A percentile compares a stretch with the other conserved stretches of the same genome.
Conservation (phyloP, 257 asterid species). For the Fraxinus quadrangulata region DNA sequence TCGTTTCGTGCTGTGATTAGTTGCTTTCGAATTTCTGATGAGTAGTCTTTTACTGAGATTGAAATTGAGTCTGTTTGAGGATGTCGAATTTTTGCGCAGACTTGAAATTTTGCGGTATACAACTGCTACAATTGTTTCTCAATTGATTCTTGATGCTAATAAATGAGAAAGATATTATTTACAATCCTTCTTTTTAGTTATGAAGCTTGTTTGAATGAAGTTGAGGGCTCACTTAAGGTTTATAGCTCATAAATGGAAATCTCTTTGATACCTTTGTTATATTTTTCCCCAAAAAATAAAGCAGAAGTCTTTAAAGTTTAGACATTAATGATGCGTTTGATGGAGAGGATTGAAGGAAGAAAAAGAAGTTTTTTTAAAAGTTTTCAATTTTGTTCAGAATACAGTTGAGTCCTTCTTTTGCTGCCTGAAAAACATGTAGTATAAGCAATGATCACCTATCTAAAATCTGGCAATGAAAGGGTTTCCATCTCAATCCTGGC, state of each 20-base stretch:
- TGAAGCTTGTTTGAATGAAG: background rate
- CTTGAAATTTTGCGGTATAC: background rate
- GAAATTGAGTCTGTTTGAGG: background rate
- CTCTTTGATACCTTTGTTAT: too few species aligned
- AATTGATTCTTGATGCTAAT: background rate
- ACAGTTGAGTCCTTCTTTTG: background rate
- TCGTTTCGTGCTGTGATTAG: background rate
- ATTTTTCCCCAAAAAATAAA: too few species aligned
- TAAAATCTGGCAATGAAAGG: background rate
- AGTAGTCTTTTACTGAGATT: too few species aligned
- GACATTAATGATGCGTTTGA: too few species aligned
- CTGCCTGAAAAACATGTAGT: background rate
- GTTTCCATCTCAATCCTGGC: background rate
- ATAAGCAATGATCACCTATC: background rate
- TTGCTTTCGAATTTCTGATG: too few species aligned
- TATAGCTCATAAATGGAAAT: background rate
- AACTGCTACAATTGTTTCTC: background rate
- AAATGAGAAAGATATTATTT: background rate
- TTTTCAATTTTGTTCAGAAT: background rate
- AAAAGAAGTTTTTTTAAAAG: background rate
- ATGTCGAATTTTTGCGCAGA: constrained; percentile 7
- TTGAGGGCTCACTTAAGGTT: background rate
- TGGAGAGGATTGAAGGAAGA: background rate
- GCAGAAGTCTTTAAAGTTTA: too few species aligned
- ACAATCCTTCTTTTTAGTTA: background rate